Conservation (phyloP, 345 rosid genomes). For the Gossypium rotundifolium region DNA sequence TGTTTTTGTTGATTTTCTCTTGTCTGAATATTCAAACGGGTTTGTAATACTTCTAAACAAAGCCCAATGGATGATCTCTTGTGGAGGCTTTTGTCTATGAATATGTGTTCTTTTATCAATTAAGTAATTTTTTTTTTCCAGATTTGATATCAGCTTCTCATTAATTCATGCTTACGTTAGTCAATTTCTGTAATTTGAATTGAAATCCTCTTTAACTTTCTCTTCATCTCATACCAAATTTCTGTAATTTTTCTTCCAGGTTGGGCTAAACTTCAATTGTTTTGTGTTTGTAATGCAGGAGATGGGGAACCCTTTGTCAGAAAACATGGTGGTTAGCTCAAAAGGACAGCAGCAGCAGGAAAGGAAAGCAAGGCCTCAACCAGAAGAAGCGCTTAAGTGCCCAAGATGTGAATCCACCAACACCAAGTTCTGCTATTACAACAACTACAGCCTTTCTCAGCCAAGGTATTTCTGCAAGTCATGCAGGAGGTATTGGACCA, state of each 20-base stretch:
- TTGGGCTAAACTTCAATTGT: not conserved
- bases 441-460: constrained; percentile 80
- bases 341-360: constrained; percentile 33
- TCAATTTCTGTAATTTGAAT: not conserved
- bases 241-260: not conserved
- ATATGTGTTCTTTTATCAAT: not conserved
- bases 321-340: constrained; percentile 54
- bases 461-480: constrained; percentile 85
- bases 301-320: constrained; percentile 46
- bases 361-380: constrained; percentile 51
- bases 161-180: not conserved
- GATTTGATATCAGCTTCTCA: no score
- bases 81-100: not conserved
- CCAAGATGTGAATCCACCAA: constrained; percentile 75
- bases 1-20: not conserved
- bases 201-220: not conserved
- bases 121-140: not conserved
- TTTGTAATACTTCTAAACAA: not conserved
- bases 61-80: not conserved
- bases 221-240: not conserved
- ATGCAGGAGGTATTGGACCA: constrained; percentile 82
- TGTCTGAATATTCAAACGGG: not conserved
- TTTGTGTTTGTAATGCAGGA: constrained; percentile 32
- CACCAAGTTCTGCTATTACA: constrained; percentile 89
- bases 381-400: constrained; percentile 59